Conservation (phyloP, 1,284 basidiomycete species). For the Singerocomus inundabilis region DNA sequence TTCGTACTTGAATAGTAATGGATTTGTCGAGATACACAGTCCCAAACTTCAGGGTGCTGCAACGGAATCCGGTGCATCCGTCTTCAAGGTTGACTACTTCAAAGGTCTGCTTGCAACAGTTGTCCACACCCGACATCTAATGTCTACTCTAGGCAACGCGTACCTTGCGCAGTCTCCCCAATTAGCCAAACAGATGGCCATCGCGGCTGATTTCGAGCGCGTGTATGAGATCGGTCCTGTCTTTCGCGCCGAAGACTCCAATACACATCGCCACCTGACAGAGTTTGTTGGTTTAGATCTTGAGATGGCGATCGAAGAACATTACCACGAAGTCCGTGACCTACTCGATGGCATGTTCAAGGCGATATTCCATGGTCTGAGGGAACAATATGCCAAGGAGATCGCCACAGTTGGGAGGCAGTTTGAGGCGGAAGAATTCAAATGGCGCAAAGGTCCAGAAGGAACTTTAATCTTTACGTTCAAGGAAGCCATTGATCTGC, state of each 20-base stretch:
- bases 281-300: conserved; percentile 99
- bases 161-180: conserved; percentile 97
- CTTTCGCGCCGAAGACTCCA: conserved; percentile 98
- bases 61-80: conserved; percentile 94
- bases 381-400: conserved; percentile 74
- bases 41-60: conserved; percentile 98
- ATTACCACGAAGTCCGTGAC: conserved; percentile 96
- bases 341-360: conserved; percentile 83
- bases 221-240: conserved; percentile 98
- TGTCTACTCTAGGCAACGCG: conserved; percentile 60
- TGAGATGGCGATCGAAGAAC: conserved; percentile 98
- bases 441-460: conserved; percentile 63
- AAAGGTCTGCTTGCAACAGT: conserved; percentile 62
- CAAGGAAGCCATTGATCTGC: conserved; percentile 83
- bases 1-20: conserved; percentile 72
- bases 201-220: conserved; percentile 96
- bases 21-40: conserved; percentile 94
- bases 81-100: conserved; percentile 99
- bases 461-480: conserved; percentile 83
- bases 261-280: conserved; percentile 97
- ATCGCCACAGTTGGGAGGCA: conserved; percentile 83
- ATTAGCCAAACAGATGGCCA: conserved; percentile 98
- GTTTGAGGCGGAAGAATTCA: conserved; percentile 90
- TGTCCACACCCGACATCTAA: conserved; percentile 8
- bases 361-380: conserved; percentile 80